Base-by-base conservation (phyloP, 495 filamentous ascomycete genomes). In the Rhypophila decipiens region DNA sequence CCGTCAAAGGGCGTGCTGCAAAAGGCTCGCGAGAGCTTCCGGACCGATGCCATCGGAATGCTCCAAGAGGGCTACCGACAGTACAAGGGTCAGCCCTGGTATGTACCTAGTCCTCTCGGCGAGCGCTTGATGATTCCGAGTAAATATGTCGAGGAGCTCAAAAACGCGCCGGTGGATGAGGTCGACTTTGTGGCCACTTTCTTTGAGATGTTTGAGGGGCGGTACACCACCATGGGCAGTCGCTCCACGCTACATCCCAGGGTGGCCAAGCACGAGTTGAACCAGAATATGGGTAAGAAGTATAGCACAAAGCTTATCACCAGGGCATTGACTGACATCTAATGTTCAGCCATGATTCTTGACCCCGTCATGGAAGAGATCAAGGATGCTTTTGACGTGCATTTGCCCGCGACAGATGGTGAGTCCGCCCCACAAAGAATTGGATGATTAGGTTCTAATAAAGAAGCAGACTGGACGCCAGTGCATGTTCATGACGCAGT, bases 401-500 rank as follows among this genome's bases (percentile, higher is more conserved):
- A 17, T 15, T 2, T 39, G 2, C 37, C 37, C 10, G 19, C 13
- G 17, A 15, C 10, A 10, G 37, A 39, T 39, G 37, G 37, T 39
- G 9, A 39, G 37, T 39, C n/a, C 11, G n/a, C 37, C 37, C 17
- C 19, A 19, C 11, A 15, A 17, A 39, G 37, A 10, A 39, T 21
- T 10, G n/a, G 11, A 10, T 39, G 11, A 39, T 17, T 39, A 21
- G 21, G 17, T 39, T 19, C 3, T n/a, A n/a, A n/a, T n/a, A n/a
- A n/a, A 18, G 11, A 10, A 11, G 13, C 37, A 39, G 37, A 39
- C 2, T 39, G 37, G 37, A 10, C 10, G 17, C 10, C 37, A n/a
- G 10, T 39, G 17, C 10, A 19, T 10, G 19, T 39, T 2, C n/a
- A 15, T 10, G 47, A 59, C 9, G 56, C 58, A 38, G 49, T 72